phyloP scores from a whole-genome alignment of 2,329 filamentous ascomycete genomes.

The Colletotrichum sp. region DNA sequence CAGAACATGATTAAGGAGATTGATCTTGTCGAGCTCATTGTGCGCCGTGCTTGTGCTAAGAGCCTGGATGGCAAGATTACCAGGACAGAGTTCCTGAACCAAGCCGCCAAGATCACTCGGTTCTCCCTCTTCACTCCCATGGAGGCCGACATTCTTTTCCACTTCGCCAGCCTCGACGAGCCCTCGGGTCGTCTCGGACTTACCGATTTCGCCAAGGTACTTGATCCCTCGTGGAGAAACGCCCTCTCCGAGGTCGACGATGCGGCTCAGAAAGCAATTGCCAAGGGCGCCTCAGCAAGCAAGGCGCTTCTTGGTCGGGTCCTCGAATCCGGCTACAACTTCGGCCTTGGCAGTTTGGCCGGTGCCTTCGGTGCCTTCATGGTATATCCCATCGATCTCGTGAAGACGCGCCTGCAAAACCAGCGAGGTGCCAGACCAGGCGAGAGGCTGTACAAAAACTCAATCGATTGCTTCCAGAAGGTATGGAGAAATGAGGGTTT shows the following conservation, averaged over 20 bases:
- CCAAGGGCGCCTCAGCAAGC: slow-evolving; percentile 54
- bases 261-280: slow-evolving; percentile 33
- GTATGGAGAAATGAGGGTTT: slow-evolving; percentile 93
- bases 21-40: slow-evolving; percentile 93
- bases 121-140: slow-evolving; percentile 98
- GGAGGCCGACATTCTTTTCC: slow-evolving; percentile 98
- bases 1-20: slow-evolving; percentile 98
- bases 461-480: slow-evolving; percentile 91
- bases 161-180: slow-evolving; percentile 93
- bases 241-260: slow-evolving; percentile 58
- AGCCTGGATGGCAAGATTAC: slow-evolving; percentile 93
- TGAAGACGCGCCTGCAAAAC: slow-evolving; percentile 99
- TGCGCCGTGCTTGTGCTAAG: slow-evolving; percentile 84
- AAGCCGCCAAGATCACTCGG: slow-evolving; percentile 87
- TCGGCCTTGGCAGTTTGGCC: slow-evolving; percentile 84
- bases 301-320: slow-evolving; percentile 62
- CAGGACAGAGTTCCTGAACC: slow-evolving; percentile 90
- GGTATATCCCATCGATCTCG: slow-evolving; percentile 98
- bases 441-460: slow-evolving; percentile 94
- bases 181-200: slow-evolving; percentile 84
- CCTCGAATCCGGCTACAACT: slow-evolving; percentile 86
- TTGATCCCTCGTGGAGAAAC: slow-evolving; percentile 90
- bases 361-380: slow-evolving; percentile 99
- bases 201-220: slow-evolving; percentile 89
- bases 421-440: slow-evolving; percentile 84